A percentile compares a stretch with the other conserved stretches of the same genome.
These are phyloP conservation scores for Lentinus brumalis DNA, from an alignment of 768 basidiomycete species.

Conservation along the genomic window DNA sequence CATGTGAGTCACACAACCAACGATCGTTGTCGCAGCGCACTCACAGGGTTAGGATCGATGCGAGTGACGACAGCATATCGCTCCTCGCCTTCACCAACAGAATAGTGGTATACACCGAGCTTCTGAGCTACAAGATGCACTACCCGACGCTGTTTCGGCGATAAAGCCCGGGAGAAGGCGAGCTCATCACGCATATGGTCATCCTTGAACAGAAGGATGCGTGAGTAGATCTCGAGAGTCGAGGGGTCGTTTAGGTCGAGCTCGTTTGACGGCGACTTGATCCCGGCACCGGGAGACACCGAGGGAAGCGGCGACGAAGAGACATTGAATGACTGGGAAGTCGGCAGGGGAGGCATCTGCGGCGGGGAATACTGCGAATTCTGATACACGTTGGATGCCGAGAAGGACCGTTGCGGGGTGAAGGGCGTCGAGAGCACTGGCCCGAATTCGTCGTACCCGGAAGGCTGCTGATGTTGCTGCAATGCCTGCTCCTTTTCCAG, in stretches of 20 bases:
- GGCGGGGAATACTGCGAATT: constrained; percentile 70
- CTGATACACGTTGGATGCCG: constrained; percentile 60
- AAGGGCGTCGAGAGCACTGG: constrained; percentile 56
- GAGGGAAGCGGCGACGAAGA: constrained; percentile 56
- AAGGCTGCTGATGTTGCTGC: constrained; percentile 38
- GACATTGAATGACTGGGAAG: constrained; percentile 44
- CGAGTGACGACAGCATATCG: constrained; percentile 93
- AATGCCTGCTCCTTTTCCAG: constrained; percentile 78
- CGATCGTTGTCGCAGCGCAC: constrained; percentile 31
- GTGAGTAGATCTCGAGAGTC: constrained; percentile 95
- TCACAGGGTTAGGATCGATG: constrained; percentile 79
- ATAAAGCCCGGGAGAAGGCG: constrained; percentile 88
- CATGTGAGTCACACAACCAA: background rate
- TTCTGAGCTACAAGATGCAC: constrained; percentile 98
- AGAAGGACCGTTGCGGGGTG: constrained; percentile 75
- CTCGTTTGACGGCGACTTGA: constrained; percentile 67
- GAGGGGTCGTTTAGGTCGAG: constrained; percentile 95
- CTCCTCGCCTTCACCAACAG: constrained; percentile 90
- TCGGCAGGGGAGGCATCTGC: constrained; percentile 40
- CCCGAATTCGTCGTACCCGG: constrained; percentile 73
- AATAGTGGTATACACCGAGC: constrained; percentile 93
- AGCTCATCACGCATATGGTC: constrained; percentile 97
- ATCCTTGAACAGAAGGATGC: constrained; percentile 95
- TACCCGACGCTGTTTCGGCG: constrained; percentile 83
- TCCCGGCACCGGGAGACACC: constrained; percentile 56